These are phyloP conservation scores for Triangularia setosa DNA, from an alignment of 2,329 filamentous ascomycete species.

Conservation along the genomic window DNA sequence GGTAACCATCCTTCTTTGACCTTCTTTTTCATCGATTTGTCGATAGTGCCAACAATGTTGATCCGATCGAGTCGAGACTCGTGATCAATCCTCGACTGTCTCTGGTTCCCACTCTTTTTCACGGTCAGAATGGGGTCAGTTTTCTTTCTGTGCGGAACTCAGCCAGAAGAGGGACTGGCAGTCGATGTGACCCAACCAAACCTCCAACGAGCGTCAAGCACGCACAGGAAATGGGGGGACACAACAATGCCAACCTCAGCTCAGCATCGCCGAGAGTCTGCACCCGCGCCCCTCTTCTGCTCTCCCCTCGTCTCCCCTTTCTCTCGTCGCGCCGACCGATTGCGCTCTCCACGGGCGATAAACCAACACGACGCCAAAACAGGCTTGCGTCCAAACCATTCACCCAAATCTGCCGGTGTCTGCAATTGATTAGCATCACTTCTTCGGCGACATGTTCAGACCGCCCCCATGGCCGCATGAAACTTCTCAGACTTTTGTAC, in stretches of 20 bases:
- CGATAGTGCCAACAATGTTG: no score
- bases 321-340: constrained; percentile 8
- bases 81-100: neutral
- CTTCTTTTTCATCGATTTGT: neutral
- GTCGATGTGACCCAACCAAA: constrained; percentile 14
- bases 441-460: constrained; percentile 3
- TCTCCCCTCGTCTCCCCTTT: neutral
- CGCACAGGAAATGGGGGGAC: neutral
- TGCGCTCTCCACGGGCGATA: neutral
- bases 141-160: neutral
- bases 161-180: neutral
- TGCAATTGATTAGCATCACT: constrained; percentile 7
- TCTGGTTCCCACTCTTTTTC: neutral
- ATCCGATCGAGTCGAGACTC: constrained; percentile 11
- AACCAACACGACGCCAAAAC: neutral
- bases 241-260: neutral
- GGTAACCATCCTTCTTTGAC: neutral
- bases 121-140: constrained; percentile 12
- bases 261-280: constrained; percentile 2
- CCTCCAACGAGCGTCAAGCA: constrained; percentile 5
- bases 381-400: neutral
- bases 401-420: neutral
- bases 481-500: neutral
- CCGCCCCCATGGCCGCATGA: constrained; percentile 1
- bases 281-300: constrained; percentile 3